phyloP scores from a whole-genome alignment of 768 basidiomycete species.

The Megacollybia marginata region DNA sequence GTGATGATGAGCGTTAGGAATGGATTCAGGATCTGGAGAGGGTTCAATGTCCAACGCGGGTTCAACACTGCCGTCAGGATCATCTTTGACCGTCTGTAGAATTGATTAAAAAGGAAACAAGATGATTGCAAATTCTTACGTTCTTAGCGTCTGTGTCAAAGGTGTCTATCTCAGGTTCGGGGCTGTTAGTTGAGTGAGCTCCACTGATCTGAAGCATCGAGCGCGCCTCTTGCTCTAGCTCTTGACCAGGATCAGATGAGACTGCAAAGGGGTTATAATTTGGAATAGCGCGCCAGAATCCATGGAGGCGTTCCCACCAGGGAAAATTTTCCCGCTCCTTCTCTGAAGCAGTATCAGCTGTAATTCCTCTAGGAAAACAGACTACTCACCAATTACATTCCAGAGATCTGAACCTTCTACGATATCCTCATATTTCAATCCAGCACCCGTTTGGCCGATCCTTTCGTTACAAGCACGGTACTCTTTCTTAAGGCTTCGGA shows the following conservation, averaged over 20 bases:
- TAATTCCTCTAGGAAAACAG: not conserved
- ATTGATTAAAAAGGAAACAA: too few relatives aligned
- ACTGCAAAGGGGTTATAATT: not conserved
- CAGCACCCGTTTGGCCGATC: slow-evolving; percentile 5
- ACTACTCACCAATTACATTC: slow-evolving; percentile 2
- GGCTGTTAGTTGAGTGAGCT: too few relatives aligned
- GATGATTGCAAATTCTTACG: too few relatives aligned
- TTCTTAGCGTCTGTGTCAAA: too few relatives aligned
- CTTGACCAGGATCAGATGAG: not conserved
- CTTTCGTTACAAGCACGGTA: slow-evolving; percentile 1
- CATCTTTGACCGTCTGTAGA: too few relatives aligned
- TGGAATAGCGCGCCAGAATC: not conserved
- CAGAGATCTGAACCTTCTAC: not conserved
- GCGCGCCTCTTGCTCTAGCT: not conserved
- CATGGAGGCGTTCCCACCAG: slow-evolving; percentile 2
- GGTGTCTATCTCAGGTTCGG: too few relatives aligned
- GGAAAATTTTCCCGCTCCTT: not conserved
- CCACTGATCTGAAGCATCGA: not conserved
- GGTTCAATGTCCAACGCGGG: too few relatives aligned
- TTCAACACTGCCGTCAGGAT: too few relatives aligned
- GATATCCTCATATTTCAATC: slow-evolving; percentile 1
- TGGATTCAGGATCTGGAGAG: too few relatives aligned
- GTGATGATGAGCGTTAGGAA: too few relatives aligned
- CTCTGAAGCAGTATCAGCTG: not conserved
- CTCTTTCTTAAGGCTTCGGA: slow-evolving; percentile 1